Evolutionary conservation across 257 asterid species (phyloP), one percentile per base, ranked within the genome.

Genomic region (Knoxia roxburghii): DNA sequence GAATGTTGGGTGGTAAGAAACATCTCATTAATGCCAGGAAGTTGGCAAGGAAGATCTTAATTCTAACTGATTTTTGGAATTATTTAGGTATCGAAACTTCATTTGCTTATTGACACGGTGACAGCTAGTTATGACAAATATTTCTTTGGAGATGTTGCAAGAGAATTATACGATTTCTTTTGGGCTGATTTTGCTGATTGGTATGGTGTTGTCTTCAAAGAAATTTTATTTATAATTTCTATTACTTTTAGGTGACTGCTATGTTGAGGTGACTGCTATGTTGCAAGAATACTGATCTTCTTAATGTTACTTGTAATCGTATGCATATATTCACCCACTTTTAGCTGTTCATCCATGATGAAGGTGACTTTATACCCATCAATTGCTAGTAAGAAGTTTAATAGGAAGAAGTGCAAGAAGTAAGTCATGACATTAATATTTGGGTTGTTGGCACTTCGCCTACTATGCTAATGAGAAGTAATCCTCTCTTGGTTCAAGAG

Each of bases 151-250:
- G 98, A 93, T 73, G 95, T 90, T 74, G 97, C 86, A 50, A 81
- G 97, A 79, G 98, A 89, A 80, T 71, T 85, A 37, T 93, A 90
- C 77, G 96, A 93, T 76, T 93, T 93, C 88, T 88, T 93, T 76
- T 93, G 98, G 98, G 87, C 87, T 59, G 96, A 89, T 77, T 93
- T 87, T 84, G 98, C 98, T 68, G 98, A 93, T 78, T 93, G 98
- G 98, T 93, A 80, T 61, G 83, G 65, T 68, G 29, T 61, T 63
- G 39, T 67, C 32, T 32, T 41, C 45, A 32, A 27, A 20, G 70
- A 18, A 29, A 37, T 32, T 61, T 33, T 23, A 55, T 65, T 50
- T 65, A 14, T 14, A 40, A 14, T 46, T 48, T 48, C 17, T 46
- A 9, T 27, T 45, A 46, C 41, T 64, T 64, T 64, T 29, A 18